Base-by-base conservation (phyloP, 305 asterid species). In the Rubia peregrina region DNA sequence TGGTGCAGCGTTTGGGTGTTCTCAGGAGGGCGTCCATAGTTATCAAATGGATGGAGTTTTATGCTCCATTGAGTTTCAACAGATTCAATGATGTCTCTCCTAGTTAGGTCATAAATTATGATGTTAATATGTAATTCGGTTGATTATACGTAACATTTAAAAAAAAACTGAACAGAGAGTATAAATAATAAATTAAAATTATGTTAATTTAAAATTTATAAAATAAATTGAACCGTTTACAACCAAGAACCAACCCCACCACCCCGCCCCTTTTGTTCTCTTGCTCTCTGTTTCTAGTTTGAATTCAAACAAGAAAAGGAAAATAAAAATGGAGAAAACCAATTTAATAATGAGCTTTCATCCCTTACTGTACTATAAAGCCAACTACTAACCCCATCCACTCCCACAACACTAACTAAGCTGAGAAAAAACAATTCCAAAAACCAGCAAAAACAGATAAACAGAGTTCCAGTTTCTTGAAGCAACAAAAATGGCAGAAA, bases 401-500 rank as follows among this genome's bases (percentile, higher is more conserved):
- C 16, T 60, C 53, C 61, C 71, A 71, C 49, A 21, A 55, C 71
- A 38, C 68, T 38, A 57, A 26, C 71, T 57, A 51, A 51, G 57
- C 57, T 51, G 57, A 51, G 57, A 48, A 51, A 51, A 19, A 51
- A 30, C 33, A 17, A 51, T 5, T 8, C 17, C 57, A 51, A 51
- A 51, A 51, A 49, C 56, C 56, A 49, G 56, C 19, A 49, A 19
- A 49, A 19, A 16, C 33, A 14, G 43, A 42, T 56, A 22, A 55
- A 40, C 16, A 38, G 67, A 44, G 30, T 9, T 14, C 4, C 9
- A 3, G 3, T 48, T 61, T 22, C 14, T 61, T 21, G 16, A 62
- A 48, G 2, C 5, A 11, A 24, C 65, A 33, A n/a, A 46, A 77
- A 91, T 85, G 95, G 90, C 94, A 19, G 97, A 90, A 81, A 74